These are phyloP conservation scores for Blumeria graminis DNA, from an alignment of 2,329 filamentous ascomycete genomes.

Conservation along the genomic window DNA sequence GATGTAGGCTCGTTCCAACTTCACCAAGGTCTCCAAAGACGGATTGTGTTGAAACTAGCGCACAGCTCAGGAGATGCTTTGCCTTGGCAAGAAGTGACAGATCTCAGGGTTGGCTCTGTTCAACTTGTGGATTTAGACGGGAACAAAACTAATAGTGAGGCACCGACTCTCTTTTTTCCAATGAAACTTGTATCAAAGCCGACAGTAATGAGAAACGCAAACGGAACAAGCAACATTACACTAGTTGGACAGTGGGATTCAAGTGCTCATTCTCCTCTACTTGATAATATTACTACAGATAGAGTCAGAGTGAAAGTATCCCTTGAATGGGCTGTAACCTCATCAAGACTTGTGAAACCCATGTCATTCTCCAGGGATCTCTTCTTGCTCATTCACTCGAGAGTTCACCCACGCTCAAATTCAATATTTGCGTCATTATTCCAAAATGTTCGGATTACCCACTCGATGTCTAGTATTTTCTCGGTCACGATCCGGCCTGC, in stretches of 20 bases:
- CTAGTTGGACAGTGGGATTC: conserved; percentile 94
- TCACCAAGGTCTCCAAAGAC: conserved; percentile 78
- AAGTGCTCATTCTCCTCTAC: conserved; percentile 70
- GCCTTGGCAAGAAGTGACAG: conserved; percentile 65
- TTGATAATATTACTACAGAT: conserved; percentile 85
- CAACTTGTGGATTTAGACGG: conserved; percentile 66
- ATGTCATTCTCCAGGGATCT: conserved; percentile 71
- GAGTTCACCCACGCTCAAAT: conserved; percentile 62
- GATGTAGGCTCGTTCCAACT: conserved; percentile 86
- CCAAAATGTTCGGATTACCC: conserved; percentile 64
- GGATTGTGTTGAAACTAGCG: conserved; percentile 68
- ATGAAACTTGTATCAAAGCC: conserved; percentile 60
- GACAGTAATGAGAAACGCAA: conserved; percentile 59
- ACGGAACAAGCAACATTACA: conserved; percentile 71
- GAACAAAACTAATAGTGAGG: conserved; percentile 57
- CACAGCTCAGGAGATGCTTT: conserved; percentile 75
- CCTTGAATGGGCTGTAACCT: conserved; percentile 65
- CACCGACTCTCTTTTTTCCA: conserved; percentile 46
- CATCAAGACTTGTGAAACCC: conserved; percentile 60
- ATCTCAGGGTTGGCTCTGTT: conserved; percentile 56
- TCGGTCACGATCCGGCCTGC: conserved; percentile 67
- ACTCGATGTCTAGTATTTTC: conserved; percentile 69
- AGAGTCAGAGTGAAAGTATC: conserved; percentile 79
- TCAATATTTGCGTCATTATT: conserved; percentile 75
- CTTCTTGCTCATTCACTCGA: conserved; percentile 59